A percentile compares a stretch with the other conserved stretches of the same genome.
Conservation (phyloP, 2,329 filamentous ascomycete species). For the Ophiostoma sp. region DNA sequence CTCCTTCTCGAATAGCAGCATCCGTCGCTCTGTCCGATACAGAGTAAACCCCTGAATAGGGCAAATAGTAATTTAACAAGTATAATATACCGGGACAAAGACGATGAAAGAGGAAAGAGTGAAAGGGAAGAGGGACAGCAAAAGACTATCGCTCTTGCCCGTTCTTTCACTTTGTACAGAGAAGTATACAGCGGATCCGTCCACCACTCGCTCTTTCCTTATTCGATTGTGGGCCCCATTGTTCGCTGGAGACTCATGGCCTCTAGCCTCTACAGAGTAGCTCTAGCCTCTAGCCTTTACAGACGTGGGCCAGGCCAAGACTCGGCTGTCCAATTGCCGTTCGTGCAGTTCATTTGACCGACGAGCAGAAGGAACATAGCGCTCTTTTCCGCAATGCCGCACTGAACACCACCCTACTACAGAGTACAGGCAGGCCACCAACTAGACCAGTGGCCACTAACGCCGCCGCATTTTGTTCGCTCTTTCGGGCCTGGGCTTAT, state of each 20-base stretch:
- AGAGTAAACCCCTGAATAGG: not conserved
- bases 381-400: constrained; percentile 1
- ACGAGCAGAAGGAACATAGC: constrained; percentile 17
- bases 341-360: constrained; percentile 26
- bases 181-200: constrained; percentile 4
- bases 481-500: constrained; percentile 16
- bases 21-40: not conserved
- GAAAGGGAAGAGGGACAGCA: too few relatives aligned
- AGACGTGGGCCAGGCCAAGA: not conserved
- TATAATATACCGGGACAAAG: constrained; percentile 1
- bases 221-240: constrained; percentile 10
- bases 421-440: not conserved
- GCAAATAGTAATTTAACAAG: not conserved
- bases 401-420: constrained; percentile 1
- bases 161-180: not conserved
- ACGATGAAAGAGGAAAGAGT: not conserved
- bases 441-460: constrained; percentile 1
- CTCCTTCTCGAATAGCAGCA: not conserved
- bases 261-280: not conserved
- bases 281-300: not conserved
- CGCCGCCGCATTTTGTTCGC: constrained; percentile 8
- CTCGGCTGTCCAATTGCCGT: constrained; percentile 25
- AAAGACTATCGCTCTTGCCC: not conserved
- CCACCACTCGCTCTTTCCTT: constrained; percentile 16
- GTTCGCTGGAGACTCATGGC: constrained; percentile 6